Conservation (phyloP, 164 flowering plant species). For the Stephania yunnanensis region DNA sequence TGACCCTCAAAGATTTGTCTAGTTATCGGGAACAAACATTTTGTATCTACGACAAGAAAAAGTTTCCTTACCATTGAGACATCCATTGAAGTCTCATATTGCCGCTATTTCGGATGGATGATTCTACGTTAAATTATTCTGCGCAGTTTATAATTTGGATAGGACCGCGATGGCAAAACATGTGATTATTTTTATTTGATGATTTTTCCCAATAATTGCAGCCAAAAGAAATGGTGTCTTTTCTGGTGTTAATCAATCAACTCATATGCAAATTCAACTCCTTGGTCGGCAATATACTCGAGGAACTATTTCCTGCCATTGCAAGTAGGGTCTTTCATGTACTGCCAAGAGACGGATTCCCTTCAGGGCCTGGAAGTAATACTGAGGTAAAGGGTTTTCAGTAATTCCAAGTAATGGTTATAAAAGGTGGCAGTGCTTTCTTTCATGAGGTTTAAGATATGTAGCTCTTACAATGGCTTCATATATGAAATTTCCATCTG, state of each 20-base stretch:
- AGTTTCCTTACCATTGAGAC: background rate
- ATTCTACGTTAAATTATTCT: background rate
- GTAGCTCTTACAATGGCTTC: background rate
- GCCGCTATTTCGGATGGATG: background rate
- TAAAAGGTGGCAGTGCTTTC: too few species aligned
- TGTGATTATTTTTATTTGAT: constrained; percentile 1
- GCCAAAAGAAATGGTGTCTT: constrained; percentile 83
- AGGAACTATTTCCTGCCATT: constrained; percentile 79
- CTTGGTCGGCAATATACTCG: constrained; percentile 56
- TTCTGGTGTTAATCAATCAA: constrained; percentile 82
- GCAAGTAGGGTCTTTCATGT: constrained; percentile 61
- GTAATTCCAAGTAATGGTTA: background rate
- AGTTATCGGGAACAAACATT: too few species aligned
- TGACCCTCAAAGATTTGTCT: background rate
- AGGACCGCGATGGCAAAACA: background rate
- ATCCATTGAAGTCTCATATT: background rate
- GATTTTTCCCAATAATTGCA: constrained; percentile 31
- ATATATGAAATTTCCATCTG: background rate
- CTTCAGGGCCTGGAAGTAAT: constrained; percentile 76
- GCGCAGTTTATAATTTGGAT: background rate
- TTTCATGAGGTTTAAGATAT: background rate
- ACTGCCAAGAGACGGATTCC: constrained; percentile 60
- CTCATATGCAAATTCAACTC: constrained; percentile 84
- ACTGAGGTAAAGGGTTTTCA: constrained; percentile 65
- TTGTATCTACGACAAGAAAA: background rate